A percentile compares a stretch with the other conserved stretches of the same genome.
Conservation (phyloP, 306 rosid genomes). For the Prunus armeniaca region DNA sequence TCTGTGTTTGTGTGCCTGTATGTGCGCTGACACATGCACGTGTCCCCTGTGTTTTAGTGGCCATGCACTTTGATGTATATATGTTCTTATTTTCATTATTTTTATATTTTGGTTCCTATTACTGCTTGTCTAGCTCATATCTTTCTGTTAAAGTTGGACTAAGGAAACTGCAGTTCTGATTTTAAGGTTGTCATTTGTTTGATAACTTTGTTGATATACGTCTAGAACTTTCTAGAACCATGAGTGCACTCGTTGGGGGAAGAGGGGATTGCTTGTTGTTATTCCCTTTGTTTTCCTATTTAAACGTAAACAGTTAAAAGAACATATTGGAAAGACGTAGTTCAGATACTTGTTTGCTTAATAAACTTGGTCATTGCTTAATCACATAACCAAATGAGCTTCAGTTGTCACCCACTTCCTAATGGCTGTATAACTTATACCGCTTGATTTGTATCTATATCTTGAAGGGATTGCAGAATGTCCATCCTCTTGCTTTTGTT, state of each 20-base stretch:
- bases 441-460: background rate
- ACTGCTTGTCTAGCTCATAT: background rate
- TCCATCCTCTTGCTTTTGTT: background rate
- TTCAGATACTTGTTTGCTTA: background rate
- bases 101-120: background rate
- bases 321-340: background rate
- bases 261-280: too few relatives aligned
- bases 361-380: background rate
- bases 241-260: background rate
- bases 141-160: background rate
- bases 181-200: background rate
- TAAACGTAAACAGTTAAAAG: background rate
- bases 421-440: background rate
- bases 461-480: background rate
- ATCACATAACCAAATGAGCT: background rate
- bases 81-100: background rate
- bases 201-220: background rate
- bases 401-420: background rate
- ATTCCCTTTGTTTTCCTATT: too few relatives aligned
- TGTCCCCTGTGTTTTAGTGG: background rate
- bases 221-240: background rate
- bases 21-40: background rate
- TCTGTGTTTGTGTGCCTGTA: too few relatives aligned
- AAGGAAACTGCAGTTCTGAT: background rate
- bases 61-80: background rate